These are phyloP conservation scores for Talaromyces wortmannii DNA, from an alignment of 495 filamentous ascomycete genomes.

Conservation along the genomic window DNA sequence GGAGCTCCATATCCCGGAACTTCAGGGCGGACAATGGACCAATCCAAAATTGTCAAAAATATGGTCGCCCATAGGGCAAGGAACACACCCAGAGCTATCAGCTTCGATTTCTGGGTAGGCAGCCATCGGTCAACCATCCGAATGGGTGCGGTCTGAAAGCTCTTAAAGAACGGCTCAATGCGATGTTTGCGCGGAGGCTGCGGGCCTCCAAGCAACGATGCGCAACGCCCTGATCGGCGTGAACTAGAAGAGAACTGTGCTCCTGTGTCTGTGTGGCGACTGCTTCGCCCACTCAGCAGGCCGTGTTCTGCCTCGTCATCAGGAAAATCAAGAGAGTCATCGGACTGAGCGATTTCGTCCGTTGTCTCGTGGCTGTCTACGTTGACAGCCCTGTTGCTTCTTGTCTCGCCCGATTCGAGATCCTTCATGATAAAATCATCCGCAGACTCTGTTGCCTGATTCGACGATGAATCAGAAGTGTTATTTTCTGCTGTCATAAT, in stretches of 20 bases:
- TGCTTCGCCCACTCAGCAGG: not conserved
- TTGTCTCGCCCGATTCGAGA: conserved; percentile 2
- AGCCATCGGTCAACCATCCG: conserved; percentile 49
- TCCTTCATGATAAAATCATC: not conserved
- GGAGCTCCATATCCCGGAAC: conserved; percentile 57
- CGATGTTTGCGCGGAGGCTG: conserved; percentile 47
- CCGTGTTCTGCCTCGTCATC: conserved; percentile 1
- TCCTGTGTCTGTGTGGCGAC: not conserved
- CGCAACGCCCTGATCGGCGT: not conserved
- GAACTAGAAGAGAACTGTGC: not conserved
- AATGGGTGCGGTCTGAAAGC: conserved; percentile 55
- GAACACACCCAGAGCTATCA: conserved; percentile 43
- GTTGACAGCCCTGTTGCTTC: not conserved
- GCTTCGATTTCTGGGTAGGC: conserved; percentile 44
- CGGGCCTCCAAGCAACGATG: conserved; percentile 41
- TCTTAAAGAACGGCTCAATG: conserved; percentile 57
- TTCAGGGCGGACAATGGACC: conserved; percentile 47
- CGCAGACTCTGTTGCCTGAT: not conserved
- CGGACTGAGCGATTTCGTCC: not conserved
- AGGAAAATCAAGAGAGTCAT: conserved; percentile 2
- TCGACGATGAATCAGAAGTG: not conserved
- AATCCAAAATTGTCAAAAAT: conserved; percentile 56
- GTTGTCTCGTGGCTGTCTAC: not conserved
- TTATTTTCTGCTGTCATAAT: not conserved
- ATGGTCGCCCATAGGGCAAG: conserved; percentile 58